phyloP scores from a whole-genome alignment of 352 stramenopile genomes.

The Phytophthora megakarya region DNA sequence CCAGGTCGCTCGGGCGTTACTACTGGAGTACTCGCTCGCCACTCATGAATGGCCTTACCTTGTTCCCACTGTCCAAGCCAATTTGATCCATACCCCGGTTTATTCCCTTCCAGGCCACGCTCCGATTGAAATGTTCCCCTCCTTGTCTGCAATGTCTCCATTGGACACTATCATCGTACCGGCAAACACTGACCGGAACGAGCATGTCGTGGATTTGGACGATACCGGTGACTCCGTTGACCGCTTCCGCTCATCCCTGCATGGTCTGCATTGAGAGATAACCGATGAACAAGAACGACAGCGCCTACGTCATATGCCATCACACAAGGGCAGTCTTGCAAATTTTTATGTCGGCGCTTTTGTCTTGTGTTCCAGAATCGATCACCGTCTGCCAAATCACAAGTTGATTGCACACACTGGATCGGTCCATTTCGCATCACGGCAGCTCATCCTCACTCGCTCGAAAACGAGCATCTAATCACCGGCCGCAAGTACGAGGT shows the following conservation, averaged over 20 bases:
- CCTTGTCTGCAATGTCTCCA: no score
- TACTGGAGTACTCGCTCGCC: neutral
- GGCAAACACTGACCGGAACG: neutral
- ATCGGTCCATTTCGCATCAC: neutral
- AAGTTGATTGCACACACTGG: neutral
- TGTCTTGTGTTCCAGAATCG: neutral
- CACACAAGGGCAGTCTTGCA: neutral
- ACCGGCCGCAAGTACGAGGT: neutral
- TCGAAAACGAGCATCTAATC: neutral
- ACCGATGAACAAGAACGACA: neutral
- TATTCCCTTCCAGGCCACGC: neutral
- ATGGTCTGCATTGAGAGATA: neutral
- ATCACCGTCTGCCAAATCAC: neutral
- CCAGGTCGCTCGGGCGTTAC: neutral
- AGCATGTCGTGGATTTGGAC: neutral
- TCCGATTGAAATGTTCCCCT: no score
- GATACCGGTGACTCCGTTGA: neutral
- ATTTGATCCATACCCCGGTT: neutral
- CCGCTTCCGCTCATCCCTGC: neutral
- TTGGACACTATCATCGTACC: conserved; percentile 4
- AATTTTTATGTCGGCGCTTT: neutral
- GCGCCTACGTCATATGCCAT: neutral
- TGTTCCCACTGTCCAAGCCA: neutral
- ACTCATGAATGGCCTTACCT: neutral
- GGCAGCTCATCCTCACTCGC: neutral